Evolutionary conservation across 2,329 filamentous ascomycete species (phyloP), one percentile per base, ranked within the genome.

Genomic region (Amesomyces nigricolor): DNA sequence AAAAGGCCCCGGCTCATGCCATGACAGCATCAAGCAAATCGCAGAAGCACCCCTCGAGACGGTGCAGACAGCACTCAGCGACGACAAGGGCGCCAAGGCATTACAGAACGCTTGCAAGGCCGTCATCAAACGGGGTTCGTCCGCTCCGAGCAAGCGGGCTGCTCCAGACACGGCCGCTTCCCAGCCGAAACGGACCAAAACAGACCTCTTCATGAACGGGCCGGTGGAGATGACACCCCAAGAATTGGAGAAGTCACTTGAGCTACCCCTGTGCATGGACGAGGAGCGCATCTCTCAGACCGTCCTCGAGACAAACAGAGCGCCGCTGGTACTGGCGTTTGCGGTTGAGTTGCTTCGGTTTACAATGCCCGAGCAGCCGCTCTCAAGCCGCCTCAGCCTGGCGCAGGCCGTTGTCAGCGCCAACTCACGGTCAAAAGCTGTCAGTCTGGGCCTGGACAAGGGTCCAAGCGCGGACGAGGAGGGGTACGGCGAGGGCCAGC

Each of bases 311-410:
- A 94, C 89, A 0, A 95, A 95, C 65, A 78, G 91, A 39, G 90
- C 91, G 2, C 90, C 91, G 1, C 73, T 95, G 1, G 83, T 95
- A 1, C 77, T 95, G 5, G 89, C 89, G 0, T 95, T 95, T 69
- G 84, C 87, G 0, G 80, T 90, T 13, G 81, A 83, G 57, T 67
- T 92, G 47, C 68, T 95, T 46, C 85, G 87, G 45, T 85, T 87
- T 66, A 95, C 89, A 0, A 92, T 91, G 86, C 88, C 90, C 0
- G 85, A 88, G 62, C 91, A 96, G 67, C 90, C 90, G 3, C 76
- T 86, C 3, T 94, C 88, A n/a, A 92, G 89, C 67, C 78, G 89
- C 46, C 73, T 95, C 17, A 95, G 89, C 66, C 74, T 96, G 17
- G 88, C 86, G 0, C 90, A 95, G 69, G 89, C 88, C 0, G 85